Evolutionary conservation across 345 rosid species (phyloP).

Genomic region (Eucalyptus polybractea): DNA sequence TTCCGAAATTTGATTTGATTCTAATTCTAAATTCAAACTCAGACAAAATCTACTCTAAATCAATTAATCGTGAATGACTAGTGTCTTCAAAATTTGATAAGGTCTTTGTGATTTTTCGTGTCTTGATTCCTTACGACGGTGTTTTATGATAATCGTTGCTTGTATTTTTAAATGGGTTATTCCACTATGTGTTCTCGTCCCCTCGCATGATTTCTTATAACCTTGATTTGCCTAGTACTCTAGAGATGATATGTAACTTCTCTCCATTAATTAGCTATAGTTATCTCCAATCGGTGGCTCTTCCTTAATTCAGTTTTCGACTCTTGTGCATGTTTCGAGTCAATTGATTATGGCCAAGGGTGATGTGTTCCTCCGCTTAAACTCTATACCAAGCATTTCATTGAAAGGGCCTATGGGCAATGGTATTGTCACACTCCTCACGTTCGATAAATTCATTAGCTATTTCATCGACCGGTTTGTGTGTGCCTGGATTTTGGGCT

Average conservation of each 20-base stretch:
- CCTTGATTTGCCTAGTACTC: background rate
- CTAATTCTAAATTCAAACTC: background rate
- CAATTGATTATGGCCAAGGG: background rate
- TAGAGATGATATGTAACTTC: background rate
- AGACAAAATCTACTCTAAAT: background rate
- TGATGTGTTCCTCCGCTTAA: background rate
- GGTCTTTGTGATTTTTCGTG: background rate
- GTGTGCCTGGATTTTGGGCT: background rate
- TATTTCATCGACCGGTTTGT: too few species aligned
- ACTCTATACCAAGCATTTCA: background rate
- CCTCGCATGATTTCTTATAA: accelerated
- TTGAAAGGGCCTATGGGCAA: background rate
- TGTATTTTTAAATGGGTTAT: background rate
- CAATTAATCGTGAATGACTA: background rate
- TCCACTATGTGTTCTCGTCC: background rate
- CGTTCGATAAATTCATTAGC: background rate
- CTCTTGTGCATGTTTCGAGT: background rate
- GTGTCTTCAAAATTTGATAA: background rate
- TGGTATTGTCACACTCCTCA: background rate
- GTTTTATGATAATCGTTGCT: background rate
- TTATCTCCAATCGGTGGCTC: background rate
- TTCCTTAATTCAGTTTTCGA: background rate
- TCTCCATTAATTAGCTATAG: background rate
- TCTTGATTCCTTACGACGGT: accelerated
- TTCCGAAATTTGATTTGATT: background rate